These are phyloP conservation scores for Larix kaempferi DNA, from an alignment of 75 land plant species.

Conservation along the genomic window DNA sequence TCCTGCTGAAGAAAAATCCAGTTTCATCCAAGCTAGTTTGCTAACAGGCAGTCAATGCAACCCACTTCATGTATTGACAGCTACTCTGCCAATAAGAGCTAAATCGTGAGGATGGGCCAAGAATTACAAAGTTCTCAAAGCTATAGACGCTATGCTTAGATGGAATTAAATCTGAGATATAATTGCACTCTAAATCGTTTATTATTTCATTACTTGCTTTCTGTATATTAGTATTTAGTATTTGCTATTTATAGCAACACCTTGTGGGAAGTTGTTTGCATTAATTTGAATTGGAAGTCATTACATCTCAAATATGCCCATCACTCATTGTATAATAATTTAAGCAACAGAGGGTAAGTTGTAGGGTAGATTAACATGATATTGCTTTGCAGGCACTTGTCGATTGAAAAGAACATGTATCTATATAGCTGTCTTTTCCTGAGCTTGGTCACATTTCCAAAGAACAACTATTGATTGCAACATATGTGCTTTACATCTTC, in stretches of 20 bases:
- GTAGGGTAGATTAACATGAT: neutral
- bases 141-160: too few species aligned
- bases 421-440: constrained; percentile 54
- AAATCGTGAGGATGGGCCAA: neutral
- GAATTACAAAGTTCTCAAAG: neutral
- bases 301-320: neutral
- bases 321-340: neutral
- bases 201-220: neutral
- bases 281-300: neutral
- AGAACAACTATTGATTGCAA: constrained; percentile 76
- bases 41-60: neutral
- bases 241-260: neutral
- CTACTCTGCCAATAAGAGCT: neutral
- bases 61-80: neutral
- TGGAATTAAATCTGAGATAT: too few species aligned
- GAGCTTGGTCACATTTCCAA: constrained; percentile 48
- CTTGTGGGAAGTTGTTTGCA: neutral
- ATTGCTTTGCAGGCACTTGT: constrained; percentile 49
- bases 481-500: constrained; percentile 55
- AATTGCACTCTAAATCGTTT: too few species aligned
- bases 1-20: too few species aligned
- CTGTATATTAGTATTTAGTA: neutral
- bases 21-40: too few species aligned
- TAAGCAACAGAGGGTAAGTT: neutral
- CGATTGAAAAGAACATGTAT: constrained; percentile 64